Conservation (phyloP, 164 flowering plant genomes). For the Stephania japonica region DNA sequence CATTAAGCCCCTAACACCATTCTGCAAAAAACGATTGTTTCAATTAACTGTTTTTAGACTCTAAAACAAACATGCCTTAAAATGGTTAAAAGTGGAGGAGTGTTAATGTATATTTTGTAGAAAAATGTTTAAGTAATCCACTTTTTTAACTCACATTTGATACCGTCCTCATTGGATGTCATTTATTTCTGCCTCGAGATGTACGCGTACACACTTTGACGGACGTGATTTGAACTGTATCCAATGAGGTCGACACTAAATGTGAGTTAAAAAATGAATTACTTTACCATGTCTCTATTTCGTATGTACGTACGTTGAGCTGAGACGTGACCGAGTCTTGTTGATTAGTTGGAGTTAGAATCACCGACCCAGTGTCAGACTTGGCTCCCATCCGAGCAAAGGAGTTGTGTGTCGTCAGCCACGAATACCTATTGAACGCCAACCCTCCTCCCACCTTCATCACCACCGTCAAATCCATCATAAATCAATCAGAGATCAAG, state of each 20-base stretch:
- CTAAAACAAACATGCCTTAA: no score
- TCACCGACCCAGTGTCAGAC: slow-evolving; percentile 50
- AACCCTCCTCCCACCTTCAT: slow-evolving; percentile 40
- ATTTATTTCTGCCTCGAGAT: no score
- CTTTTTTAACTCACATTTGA: no score
- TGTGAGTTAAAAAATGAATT: no score
- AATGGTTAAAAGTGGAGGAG: no score
- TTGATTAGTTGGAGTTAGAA: slow-evolving; percentile 62
- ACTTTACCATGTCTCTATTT: no score
- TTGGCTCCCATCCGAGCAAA: slow-evolving; percentile 49
- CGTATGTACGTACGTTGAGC: slow-evolving; percentile 44
- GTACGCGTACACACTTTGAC: no score
- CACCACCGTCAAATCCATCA: neutral
- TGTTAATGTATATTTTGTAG: no score
- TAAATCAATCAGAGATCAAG: neutral
- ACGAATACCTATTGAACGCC: slow-evolving; percentile 74
- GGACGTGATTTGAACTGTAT: no score
- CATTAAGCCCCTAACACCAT: slow-evolving; percentile 86
- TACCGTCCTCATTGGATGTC: no score
- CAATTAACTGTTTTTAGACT: neutral
- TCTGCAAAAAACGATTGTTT: slow-evolving; percentile 40
- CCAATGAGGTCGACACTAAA: no score
- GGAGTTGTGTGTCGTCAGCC: slow-evolving; percentile 96
- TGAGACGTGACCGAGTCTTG: slow-evolving; percentile 78
- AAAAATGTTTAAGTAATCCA: no score